Percentiles rank a stretch among this genome's conserved stretches.
Conservation (phyloP, 148 eudicot genomes). For the Linanthus parryae region DNA sequence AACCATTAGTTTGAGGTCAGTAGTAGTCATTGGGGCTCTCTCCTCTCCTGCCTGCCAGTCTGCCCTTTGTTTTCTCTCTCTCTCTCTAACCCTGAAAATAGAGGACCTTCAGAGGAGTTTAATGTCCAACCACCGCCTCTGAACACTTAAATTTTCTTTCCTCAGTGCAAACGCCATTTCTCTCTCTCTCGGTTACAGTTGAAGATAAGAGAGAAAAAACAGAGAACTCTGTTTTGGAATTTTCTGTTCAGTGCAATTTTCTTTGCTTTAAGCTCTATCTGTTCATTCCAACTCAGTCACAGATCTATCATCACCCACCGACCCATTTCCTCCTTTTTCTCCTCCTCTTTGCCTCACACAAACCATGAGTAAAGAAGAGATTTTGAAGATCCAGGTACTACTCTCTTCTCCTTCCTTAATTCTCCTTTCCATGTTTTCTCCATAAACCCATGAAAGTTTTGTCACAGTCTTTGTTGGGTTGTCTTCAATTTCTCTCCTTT, state of each 20-base stretch:
- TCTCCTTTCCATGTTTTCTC: neutral
- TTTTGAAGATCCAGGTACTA: conserved; percentile 82
- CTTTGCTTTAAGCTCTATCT: neutral
- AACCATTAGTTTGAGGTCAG: conserved; percentile 13
- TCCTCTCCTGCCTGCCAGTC: neutral
- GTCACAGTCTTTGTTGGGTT: neutral
- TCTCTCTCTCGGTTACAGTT: conserved; percentile 11
- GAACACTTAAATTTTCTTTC: conserved; percentile 7
- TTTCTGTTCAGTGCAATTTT: neutral
- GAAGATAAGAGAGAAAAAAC: neutral
- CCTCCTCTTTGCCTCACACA: neutral
- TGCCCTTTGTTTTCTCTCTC: conserved; percentile 17
- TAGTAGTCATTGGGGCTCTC: neutral
- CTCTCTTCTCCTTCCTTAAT: neutral
- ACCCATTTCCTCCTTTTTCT: neutral
- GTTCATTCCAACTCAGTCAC: neutral
- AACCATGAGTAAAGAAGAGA: conserved; percentile 87
- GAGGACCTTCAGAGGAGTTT: conserved; percentile 29
- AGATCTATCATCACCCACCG: conserved; percentile 25
- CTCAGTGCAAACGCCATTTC: conserved; percentile 12
- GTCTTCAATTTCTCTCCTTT: neutral
- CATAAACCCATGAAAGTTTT: neutral
- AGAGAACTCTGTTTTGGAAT: neutral
- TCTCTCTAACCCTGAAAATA: conserved; percentile 50
- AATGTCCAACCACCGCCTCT: conserved; percentile 63